Evolutionary conservation across 75 land plant species (phyloP).

Genomic region (Pinus taeda): DNA sequence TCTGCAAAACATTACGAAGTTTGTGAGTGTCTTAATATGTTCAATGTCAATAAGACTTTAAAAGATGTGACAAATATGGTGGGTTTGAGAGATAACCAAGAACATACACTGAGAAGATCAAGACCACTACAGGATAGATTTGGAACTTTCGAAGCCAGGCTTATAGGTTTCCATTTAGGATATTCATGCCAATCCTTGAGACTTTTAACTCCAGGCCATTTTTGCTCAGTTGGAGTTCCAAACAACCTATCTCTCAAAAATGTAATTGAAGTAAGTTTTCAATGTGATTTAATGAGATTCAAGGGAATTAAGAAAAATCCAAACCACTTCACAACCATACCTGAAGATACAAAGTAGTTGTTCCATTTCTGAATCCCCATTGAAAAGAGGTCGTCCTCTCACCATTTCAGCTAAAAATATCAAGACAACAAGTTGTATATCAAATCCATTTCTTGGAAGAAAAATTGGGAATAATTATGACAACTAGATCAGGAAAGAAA

Average conservation of each 20-base stretch:
- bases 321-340: conserved; percentile 6
- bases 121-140: conserved; percentile 52
- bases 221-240: conserved; percentile 85
- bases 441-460: too few relatives aligned
- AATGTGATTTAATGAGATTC: too few relatives aligned
- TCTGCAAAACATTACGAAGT: conserved; percentile 16
- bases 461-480: too few relatives aligned
- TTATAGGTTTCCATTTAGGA: conserved; percentile 87
- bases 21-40: too few relatives aligned
- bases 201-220: conserved; percentile 85
- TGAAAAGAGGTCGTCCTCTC: conserved; percentile 65
- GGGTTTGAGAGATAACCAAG: background rate
- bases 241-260: conserved; percentile 37
- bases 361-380: conserved; percentile 82
- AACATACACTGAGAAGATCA: conserved; percentile 51
- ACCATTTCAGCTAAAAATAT: conserved; percentile 31
- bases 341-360: conserved; percentile 81
- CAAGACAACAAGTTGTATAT: too few relatives aligned
- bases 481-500: too few relatives aligned
- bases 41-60: too few relatives aligned
- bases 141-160: conserved; percentile 64
- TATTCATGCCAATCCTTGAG: conserved; percentile 92
- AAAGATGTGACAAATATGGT: too few relatives aligned
- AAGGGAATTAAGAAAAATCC: too few relatives aligned
- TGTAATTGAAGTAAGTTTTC: too few relatives aligned